Base-by-base conservation (phyloP, 345 rosid species). In the Cardamine chenopodiifolia region DNA sequence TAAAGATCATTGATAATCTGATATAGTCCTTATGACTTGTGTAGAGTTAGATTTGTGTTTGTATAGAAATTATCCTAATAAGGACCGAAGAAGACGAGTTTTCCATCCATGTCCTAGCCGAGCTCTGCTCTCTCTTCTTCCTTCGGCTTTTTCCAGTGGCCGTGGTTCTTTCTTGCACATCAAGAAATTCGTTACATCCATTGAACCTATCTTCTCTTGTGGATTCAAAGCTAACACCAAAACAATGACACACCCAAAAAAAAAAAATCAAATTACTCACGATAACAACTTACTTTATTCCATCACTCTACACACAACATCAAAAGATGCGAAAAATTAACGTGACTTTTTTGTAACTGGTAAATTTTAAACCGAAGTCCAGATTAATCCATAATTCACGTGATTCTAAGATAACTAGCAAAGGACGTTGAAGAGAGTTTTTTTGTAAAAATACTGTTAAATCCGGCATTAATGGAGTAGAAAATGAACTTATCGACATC, bases 401-500 rank as follows among this genome's bases (percentile, higher is more conserved):
- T 8, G 34, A 44, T 15, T 57, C 29, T 17, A 39, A 57, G 11
- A 6, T 25, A 23, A 61, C n/a, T 52, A 20, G 4, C 15, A 50
- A 34, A 59, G 23, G 19, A 6, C 44, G 18, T 4, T 23, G 9
- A 15, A 52, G 10, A 13, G 60, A 35, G 23, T 5, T 29, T 6
- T 66, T 3, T 3, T 10, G 11, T 56, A 63, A 37, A 32, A 58
- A 8, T 79, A 87, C 86, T 82, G 15, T 78, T 78, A 32, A 84
- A 87, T 39, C 78, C 73, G 44, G 76, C 66, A 66, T 74, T 68
- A 37, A 73, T 54, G 56, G 63, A 72, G 78, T 87, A 84, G 68
- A 90, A 88, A 65, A 77, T 66, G 79, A 90, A 90, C 65, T 80
- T 79, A 45, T 84, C 62, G 34, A 81, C 70, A 35, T 87, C 74